A percentile compares a stretch with the other conserved stretches of the same genome.
These are phyloP conservation scores for Solanum etuberosum DNA, from an alignment of 257 asterid genomes.

Conservation along the genomic window DNA sequence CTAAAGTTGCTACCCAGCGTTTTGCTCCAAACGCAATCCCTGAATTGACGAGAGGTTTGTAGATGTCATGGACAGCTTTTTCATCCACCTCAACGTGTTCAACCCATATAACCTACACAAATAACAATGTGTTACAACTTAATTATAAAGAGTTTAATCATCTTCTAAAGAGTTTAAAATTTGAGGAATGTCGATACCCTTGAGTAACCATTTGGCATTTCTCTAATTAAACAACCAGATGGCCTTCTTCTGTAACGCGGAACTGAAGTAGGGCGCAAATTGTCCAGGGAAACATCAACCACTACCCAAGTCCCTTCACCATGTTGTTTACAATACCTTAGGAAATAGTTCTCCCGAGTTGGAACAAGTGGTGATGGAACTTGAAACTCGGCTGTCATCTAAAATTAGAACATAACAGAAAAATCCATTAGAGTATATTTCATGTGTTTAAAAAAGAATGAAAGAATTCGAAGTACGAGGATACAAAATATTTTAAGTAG, in stretches of 20 bases:
- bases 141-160: not conserved
- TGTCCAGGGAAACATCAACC: slow-evolving; percentile 71
- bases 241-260: slow-evolving; percentile 56
- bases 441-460: not conserved
- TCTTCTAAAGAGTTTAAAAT: not conserved
- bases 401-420: not conserved
- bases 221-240: slow-evolving; percentile 71
- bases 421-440: not conserved
- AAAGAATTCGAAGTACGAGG: not conserved
- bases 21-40: slow-evolving; percentile 69
- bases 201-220: slow-evolving; percentile 72
- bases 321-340: slow-evolving; percentile 71
- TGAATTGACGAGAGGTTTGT: slow-evolving; percentile 47
- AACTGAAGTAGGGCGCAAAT: slow-evolving; percentile 36
- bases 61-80: slow-evolving; percentile 48
- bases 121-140: not conserved
- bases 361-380: slow-evolving; percentile 77
- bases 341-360: slow-evolving; percentile 59
- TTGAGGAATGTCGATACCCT: slow-evolving; percentile 23
- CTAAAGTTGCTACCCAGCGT: slow-evolving; percentile 74
- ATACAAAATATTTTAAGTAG: not conserved
- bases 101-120: slow-evolving; percentile 57
- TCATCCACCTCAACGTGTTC: slow-evolving; percentile 73
- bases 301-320: slow-evolving; percentile 70
- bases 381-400: slow-evolving; percentile 84